These are phyloP conservation scores for Phylloporus sp. DNA, from an alignment of 768 basidiomycete species.

Conservation along the genomic window DNA sequence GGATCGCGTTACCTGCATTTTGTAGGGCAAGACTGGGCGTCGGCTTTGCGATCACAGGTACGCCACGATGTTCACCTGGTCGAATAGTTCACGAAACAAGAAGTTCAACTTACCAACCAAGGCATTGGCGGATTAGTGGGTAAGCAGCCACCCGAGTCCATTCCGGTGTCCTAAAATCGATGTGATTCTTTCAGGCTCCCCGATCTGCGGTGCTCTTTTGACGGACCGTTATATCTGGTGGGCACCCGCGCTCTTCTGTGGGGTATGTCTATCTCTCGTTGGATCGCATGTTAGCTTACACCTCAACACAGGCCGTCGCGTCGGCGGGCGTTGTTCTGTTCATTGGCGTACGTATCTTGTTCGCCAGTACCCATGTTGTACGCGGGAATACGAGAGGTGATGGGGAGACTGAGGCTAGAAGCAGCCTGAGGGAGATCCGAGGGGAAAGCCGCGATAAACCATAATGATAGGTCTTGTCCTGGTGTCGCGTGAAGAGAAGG, in stretches of 20 bases:
- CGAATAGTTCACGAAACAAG: too few species aligned
- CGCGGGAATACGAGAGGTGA: neutral
- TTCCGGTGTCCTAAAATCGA: neutral
- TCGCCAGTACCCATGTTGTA: neutral
- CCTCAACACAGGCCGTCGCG: constrained; percentile 5
- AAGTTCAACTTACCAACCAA: neutral
- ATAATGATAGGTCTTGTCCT: too few species aligned
- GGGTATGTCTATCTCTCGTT: constrained; percentile 21
- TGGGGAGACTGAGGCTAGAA: neutral
- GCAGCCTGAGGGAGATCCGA: too few species aligned
- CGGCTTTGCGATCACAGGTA: constrained; percentile 41
- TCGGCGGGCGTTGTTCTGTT: constrained; percentile 7
- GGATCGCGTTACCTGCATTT: neutral
- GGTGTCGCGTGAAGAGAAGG: too few species aligned
- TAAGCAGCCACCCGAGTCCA: constrained; percentile 2
- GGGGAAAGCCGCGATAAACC: too few species aligned
- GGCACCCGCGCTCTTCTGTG: constrained; percentile 50
- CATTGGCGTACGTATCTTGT: constrained; percentile 11
- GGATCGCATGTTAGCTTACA: neutral
- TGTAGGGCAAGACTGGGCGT: constrained; percentile 40
- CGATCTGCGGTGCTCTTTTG: constrained; percentile 53
- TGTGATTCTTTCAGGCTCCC: constrained; percentile 40
- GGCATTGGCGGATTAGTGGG: constrained; percentile 24
- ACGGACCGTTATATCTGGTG: constrained; percentile 50
- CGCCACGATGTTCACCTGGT: constrained; percentile 2